Evolutionary conservation across 495 filamentous ascomycete genomes (phyloP), one percentile per base, ranked within the genome.

Genomic region (Podospora pseudoanserina): DNA sequence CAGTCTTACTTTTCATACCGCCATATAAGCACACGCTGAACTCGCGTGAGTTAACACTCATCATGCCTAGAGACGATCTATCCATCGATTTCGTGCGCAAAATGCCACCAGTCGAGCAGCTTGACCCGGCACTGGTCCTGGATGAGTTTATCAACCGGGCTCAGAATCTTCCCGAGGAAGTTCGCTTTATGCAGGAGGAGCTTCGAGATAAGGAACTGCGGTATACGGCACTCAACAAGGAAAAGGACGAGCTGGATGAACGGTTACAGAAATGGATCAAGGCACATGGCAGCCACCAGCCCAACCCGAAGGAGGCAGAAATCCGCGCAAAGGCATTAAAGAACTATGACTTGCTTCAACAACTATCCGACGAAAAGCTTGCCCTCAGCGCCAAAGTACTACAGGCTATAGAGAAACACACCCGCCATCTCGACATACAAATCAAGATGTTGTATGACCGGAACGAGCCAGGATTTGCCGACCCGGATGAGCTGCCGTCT

Each of bases 221-320:
- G 54, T 90, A 94, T 73, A 85, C 90, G 71, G 91, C 94, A 49
- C 91, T 89, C 73, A 82, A 90, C 55, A 83, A 83, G 56, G 84
- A 85, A 23, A 93, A 96, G 81, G 89, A 89, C 68, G 87, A 89
- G 23, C 87, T 89, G 65, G 95, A 99, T 73, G 84, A 75, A 67
- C 90, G 88, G 71, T 85, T 99, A 63, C 95, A 99, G 77, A 96
- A 93, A 78, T 94, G 89, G 81, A 91, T 97, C 79, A 93, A 91
- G 75, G 67, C 87, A 19, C 91, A 97, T 75, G 92, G 94, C 65
- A 92, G 91, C 74, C 85, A 92, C 67, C 79, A 86, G 19, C 82
- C 87, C n/a, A 92, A 97, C 73, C 91, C 94, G 0, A 95, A 96
- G 75, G 94, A 99, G 78, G 89, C 91, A 27, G 79, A 85, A 20